These are phyloP conservation scores for Xanthoconium stramineum DNA, from an alignment of 768 basidiomycete genomes.

Conservation along the genomic window DNA sequence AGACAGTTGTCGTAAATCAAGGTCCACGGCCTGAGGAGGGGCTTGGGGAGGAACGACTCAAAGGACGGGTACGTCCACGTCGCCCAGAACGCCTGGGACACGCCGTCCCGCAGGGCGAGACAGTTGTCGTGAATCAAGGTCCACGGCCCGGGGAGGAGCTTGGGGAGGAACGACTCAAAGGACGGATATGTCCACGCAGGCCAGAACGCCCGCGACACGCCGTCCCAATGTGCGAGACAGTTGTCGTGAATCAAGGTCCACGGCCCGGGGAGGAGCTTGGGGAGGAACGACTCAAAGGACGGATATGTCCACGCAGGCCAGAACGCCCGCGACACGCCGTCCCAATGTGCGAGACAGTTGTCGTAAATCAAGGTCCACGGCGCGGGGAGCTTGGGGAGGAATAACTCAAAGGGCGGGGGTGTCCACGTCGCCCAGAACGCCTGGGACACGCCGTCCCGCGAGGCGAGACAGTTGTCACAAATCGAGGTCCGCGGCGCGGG, in stretches of 20 bases:
- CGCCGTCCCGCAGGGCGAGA: slow-evolving; percentile 2
- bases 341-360: slow-evolving; percentile 2
- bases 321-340: not conserved
- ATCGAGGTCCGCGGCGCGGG: slow-evolving; percentile 6
- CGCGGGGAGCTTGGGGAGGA: no score
- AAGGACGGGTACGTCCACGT: slow-evolving; percentile 22
- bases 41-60: no score
- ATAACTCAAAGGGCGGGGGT: slow-evolving; percentile 22
- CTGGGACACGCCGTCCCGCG: slow-evolving; percentile 3
- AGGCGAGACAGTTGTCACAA: not conserved
- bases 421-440: slow-evolving; percentile 8
- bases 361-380: slow-evolving; percentile 16
- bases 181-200: slow-evolving; percentile 23
- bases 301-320: slow-evolving; percentile 17
- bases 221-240: no score
- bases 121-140: slow-evolving; percentile 1
- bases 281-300: slow-evolving; percentile 20
- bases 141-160: slow-evolving; percentile 11
- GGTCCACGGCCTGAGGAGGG: slow-evolving; percentile 7
- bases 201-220: no score
- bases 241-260: no score
- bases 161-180: slow-evolving; percentile 18
- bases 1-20: slow-evolving; percentile 3
- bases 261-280: no score
- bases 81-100: not conserved